Base-by-base conservation (phyloP, 352 stramenopile genomes). In the Globisporangium spinosum region DNA sequence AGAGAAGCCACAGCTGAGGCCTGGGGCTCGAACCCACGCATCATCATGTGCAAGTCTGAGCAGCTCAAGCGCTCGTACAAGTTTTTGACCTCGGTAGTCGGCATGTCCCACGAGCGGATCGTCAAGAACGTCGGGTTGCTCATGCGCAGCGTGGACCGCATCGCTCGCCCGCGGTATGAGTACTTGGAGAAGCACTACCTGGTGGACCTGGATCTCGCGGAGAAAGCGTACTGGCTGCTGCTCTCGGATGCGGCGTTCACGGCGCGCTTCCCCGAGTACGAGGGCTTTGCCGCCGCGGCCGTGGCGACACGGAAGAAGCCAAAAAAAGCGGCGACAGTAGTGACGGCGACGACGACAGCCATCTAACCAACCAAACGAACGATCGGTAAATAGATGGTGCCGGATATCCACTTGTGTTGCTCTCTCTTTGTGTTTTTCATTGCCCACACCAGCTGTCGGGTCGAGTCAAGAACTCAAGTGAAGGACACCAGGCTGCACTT, bases 41-140 rank as follows among this genome's bases (percentile, higher is more conserved):
- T 90, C 23, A 70, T 90, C 38, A 90, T 89, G 80, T 71, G 66
- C 71, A 90, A 84, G 68, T 62, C 75, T 4, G 64, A 64, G 35
- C 57, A 73, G 45, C 67, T 91, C n/a, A 65, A 68, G 13, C 72
- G 69, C 20, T 71, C 82, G 23, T 80, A 81, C 62, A 53, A 71
- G 23, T 91, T 71, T 47, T 57, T 89, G 5, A 65, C 67, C 7
- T 74, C 72, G 1, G 69, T 71, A 2, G 53, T 83, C 9, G 79
- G 79, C 8, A 72, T 83, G 25, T 32, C 74, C 0, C 66, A 58
- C 40, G 73, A 84, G 20, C 68, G 72, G 5, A 22, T 91, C 32
- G 32, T 59, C 13, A 62, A 65, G 38, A 76, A 79, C 25, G 60
- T 73, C 13, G 58, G 32, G 10, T 57, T 85, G 47, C 62, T 88